These are phyloP conservation scores for Sphagnum tenellum DNA, from an alignment of 225 moss, liverwort and hornwort species.

Conservation along the genomic window DNA sequence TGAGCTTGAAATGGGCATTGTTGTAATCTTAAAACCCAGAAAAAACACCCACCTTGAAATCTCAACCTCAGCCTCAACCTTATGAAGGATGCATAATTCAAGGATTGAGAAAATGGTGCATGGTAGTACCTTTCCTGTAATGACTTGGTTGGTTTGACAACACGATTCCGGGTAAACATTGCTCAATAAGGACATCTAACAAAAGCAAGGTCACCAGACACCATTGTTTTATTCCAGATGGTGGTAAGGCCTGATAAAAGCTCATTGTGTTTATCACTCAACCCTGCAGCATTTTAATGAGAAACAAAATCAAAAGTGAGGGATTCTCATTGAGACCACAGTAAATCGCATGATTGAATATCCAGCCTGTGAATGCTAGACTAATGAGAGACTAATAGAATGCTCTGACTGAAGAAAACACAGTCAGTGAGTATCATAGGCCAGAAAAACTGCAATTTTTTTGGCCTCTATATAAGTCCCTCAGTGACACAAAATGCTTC, in stretches of 20 bases:
- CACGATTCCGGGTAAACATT: constrained; percentile 48
- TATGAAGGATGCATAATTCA: too few species aligned
- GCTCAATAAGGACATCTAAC: constrained; percentile 69
- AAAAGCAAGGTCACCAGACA: constrained; percentile 54
- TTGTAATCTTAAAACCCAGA: background rate
- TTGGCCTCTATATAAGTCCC: too few species aligned
- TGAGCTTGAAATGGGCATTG: background rate
- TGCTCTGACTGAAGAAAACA: too few species aligned
- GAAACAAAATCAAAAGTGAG: too few species aligned
- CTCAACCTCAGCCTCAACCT: background rate
- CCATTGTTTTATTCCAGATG: constrained; percentile 70
- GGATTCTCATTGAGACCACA: too few species aligned
- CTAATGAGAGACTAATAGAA: too few species aligned
- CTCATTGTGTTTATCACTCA: constrained; percentile 66
- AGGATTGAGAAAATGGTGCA: background rate
- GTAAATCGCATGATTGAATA: too few species aligned
- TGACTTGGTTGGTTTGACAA: constrained; percentile 42
- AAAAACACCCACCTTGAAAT: background rate
- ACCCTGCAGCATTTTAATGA: constrained; percentile 27
- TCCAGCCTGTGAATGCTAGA: too few species aligned
- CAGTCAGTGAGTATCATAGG: too few species aligned
- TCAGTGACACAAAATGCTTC: too few species aligned
- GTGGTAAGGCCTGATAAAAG: constrained; percentile 71
- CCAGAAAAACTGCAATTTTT: too few species aligned
- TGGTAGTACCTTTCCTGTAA: constrained; percentile 49